These are phyloP conservation scores for Tympanopsis confertula DNA, from an alignment of 2,329 filamentous ascomycete species.

Conservation along the genomic window DNA sequence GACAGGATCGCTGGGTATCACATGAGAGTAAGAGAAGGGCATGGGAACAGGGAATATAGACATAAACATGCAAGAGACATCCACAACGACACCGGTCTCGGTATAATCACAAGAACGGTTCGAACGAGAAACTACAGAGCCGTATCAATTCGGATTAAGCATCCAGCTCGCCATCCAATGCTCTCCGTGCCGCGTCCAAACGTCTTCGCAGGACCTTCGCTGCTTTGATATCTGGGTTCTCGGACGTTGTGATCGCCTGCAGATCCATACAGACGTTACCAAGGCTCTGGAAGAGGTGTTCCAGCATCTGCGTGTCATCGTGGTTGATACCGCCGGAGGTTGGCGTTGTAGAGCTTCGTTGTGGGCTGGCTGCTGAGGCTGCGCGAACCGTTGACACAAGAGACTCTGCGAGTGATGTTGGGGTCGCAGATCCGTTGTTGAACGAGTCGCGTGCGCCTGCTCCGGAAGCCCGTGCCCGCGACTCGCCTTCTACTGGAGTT, in stretches of 20 bases:
- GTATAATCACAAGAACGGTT: too few species aligned
- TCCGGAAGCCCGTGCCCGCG: too few species aligned
- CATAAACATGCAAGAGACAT: background rate
- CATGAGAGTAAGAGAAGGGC: too few species aligned
- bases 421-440: background rate
- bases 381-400: background rate
- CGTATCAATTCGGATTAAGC: background rate
- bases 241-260: background rate
- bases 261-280: background rate
- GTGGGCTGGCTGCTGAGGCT: too few species aligned
- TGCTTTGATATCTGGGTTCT: background rate
- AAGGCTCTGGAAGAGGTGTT: background rate
- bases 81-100: background rate
- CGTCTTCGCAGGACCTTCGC: background rate
- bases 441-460: too few species aligned
- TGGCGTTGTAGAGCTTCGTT: background rate
- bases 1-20: too few species aligned
- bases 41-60: too few species aligned
- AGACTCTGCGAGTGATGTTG: background rate
- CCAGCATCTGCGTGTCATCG: background rate
- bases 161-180: constrained; percentile 1
- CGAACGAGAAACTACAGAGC: background rate
- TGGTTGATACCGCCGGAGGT: background rate
- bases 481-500: too few species aligned
- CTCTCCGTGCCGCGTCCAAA: background rate